Conservation (phyloP, 257 asterid genomes). For the Solanum rostratum region DNA sequence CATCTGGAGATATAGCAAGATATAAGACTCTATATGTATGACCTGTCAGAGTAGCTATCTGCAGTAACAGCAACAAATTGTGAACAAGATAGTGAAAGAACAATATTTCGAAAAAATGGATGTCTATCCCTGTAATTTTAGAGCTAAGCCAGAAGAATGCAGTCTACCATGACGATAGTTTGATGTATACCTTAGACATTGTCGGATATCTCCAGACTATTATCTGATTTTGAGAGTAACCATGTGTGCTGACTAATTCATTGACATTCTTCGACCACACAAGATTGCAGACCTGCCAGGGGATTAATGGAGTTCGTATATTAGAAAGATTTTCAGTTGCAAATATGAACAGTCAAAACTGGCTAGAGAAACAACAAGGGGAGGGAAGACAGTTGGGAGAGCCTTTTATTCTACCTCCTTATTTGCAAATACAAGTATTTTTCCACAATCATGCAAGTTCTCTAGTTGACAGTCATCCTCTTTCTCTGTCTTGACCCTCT, state of each 20-base stretch:
- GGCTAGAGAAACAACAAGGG: neutral
- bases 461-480: neutral
- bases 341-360: neutral
- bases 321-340: neutral
- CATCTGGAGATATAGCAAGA: conserved; percentile 97
- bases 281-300: conserved; percentile 87
- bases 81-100: neutral
- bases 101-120: neutral
- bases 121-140: neutral
- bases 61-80: conserved; percentile 16
- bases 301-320: neutral
- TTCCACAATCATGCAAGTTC: neutral
- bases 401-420: neutral
- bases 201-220: conserved; percentile 90
- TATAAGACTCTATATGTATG: conserved; percentile 85
- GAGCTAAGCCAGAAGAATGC: neutral
- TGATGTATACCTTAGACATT: conserved; percentile 65
- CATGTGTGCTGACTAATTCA: conserved; percentile 96
- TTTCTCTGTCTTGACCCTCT: neutral
- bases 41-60: conserved; percentile 94
- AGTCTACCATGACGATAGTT: neutral
- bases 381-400: neutral
- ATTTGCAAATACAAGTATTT: neutral
- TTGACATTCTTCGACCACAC: conserved; percentile 98
- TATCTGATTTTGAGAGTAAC: conserved; percentile 92